Evolutionary conservation across 2,329 filamentous ascomycete species (phyloP).

Genomic region (Penicillium sp.): DNA sequence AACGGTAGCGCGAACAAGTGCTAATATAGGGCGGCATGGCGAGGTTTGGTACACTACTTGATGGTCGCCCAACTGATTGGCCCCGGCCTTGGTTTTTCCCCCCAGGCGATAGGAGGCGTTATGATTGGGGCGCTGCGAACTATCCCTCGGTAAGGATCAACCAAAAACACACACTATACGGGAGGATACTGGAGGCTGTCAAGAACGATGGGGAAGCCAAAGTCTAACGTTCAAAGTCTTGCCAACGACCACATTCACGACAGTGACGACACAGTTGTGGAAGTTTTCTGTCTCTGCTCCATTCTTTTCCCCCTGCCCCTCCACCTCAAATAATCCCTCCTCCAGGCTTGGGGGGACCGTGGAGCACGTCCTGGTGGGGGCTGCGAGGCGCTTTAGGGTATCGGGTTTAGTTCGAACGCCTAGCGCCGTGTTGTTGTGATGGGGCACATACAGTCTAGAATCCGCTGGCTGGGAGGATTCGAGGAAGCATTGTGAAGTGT

Average conservation of each 20-base stretch:
- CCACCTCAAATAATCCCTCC: constrained; percentile 5
- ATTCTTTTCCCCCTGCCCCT: background rate
- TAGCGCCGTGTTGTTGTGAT: constrained; percentile 11
- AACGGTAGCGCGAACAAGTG: background rate
- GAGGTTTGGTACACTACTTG: constrained; percentile 24
- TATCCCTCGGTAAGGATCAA: background rate
- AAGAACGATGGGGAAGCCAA: background rate
- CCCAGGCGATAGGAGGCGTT: background rate
- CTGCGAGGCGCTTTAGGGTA: constrained; percentile 15
- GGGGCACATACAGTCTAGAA: background rate
- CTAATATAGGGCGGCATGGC: constrained; percentile 16
- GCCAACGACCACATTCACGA: background rate
- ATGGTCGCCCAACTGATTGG: constrained; percentile 17
- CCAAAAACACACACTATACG: background rate
- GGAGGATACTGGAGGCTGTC: background rate
- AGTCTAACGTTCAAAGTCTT: background rate
- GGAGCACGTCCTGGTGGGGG: constrained; percentile 19
- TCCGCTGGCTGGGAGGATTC: background rate
- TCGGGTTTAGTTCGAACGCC: constrained; percentile 12
- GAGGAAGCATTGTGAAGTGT: background rate
- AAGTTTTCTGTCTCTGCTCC: background rate
- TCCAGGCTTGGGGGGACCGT: constrained; percentile 21
- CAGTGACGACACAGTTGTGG: background rate
- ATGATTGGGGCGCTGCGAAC: background rate
- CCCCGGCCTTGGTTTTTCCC: constrained; percentile 2